These are phyloP conservation scores for Moesziomyces sp. DNA, from an alignment of 1,284 basidiomycete species.

Conservation along the genomic window DNA sequence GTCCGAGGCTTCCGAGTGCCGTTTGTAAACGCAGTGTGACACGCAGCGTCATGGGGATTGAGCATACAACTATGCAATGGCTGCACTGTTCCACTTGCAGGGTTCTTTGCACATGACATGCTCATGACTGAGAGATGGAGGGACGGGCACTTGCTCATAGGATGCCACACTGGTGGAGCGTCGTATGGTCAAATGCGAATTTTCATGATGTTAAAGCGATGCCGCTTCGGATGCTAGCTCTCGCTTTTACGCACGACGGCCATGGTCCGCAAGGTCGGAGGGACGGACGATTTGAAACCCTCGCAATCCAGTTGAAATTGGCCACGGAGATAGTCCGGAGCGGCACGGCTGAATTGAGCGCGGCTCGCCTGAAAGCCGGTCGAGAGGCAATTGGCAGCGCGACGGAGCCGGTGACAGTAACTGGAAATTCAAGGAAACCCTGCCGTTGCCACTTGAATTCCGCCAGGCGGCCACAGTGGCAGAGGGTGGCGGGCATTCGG, in stretches of 20 bases:
- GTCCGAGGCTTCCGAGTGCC: slow-evolving; percentile 8
- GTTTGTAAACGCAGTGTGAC: neutral
- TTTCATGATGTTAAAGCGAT: no score
- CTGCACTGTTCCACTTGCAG: no score
- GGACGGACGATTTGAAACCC: neutral
- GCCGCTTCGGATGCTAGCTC: neutral
- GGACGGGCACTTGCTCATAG: no score
- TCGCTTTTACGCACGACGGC: neutral
- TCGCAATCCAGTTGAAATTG: neutral
- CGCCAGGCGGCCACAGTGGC: no score
- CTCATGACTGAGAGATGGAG: no score
- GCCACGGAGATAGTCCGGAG: neutral
- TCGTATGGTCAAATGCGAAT: no score
- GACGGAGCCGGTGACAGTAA: no score
- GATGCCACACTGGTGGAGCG: no score
- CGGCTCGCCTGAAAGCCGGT: neutral
- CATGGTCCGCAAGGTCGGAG: neutral
- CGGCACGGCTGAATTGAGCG: neutral
- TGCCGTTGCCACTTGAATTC: neutral
- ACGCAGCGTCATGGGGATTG: no score
- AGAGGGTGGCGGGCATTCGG: neutral
- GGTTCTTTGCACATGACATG: no score
- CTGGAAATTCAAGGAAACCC: neutral
- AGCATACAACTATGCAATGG: no score
- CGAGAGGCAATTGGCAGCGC: no score